Evolutionary conservation across 176 grass and related monocot genomes (phyloP).

Genomic region (Musa beccarii): DNA sequence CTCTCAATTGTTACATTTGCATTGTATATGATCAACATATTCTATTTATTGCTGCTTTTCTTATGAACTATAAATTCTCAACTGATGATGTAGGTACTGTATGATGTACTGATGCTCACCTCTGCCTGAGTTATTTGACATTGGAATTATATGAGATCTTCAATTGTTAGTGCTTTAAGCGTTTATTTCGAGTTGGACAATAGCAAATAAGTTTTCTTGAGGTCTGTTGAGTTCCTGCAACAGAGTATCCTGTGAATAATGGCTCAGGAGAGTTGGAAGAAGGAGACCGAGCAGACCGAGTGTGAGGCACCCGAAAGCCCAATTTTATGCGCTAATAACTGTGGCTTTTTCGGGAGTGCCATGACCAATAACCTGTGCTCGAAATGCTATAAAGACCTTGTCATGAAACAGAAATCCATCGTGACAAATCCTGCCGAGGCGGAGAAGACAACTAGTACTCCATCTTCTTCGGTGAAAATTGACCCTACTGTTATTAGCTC

Average conservation of each 20-base stretch:
- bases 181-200: background rate
- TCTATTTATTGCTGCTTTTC: background rate
- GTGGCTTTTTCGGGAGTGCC: constrained; percentile 74
- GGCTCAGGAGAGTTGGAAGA: constrained; percentile 85
- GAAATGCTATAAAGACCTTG: constrained; percentile 50
- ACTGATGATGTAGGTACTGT: background rate
- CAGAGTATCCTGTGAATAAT: constrained; percentile 16
- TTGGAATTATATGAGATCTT: background rate
- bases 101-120: background rate
- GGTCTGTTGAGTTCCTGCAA: background rate
- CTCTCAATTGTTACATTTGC: no score
- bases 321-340: constrained; percentile 63
- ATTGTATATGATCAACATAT: background rate
- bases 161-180: no score
- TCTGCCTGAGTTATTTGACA: background rate
- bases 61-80: background rate
- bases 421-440: constrained; percentile 1
- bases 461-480: constrained; percentile 31
- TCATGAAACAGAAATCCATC: constrained; percentile 14
- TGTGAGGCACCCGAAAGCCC: constrained; percentile 48
- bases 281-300: constrained; percentile 51
- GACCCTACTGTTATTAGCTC: background rate
- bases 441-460: background rate
- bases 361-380: constrained; percentile 73
- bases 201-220: background rate